Evolutionary conservation across 2,329 filamentous ascomycete genomes (phyloP), one percentile per base, ranked within the genome.

Genomic region (Lachnellula cervina): DNA sequence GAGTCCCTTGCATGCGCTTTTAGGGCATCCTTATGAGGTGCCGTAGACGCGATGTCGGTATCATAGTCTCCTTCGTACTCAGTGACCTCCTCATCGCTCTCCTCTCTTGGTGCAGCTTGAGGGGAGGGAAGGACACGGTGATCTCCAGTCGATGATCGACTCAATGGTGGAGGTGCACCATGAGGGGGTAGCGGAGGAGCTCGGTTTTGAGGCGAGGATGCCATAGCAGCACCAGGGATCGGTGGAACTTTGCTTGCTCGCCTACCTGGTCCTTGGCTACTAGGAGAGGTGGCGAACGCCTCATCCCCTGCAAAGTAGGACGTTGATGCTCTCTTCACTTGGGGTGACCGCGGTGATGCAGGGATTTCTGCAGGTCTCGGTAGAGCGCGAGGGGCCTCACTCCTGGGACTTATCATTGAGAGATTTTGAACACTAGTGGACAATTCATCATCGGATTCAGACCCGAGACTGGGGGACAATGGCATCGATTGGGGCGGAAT

Each of bases 51-150:
- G 68, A 97, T 97, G 69, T 97, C 94, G 6, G 94, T 97, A 65
- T 97, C 94, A 69, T 97, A 97, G 68, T 97, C 94, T 6, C 93
- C 94, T 69, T 99, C 94, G 68, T 97, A 97, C 68, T 97, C 93
- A 0, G 90, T 95, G 35, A 90, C 81, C 66, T 95, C 91, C 57
- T 88, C 90, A 57, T 88, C 87, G 25, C 84, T 86, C 14, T 87
- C 86, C 42, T 80, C 74, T 45, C 74, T 80, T 58, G 75, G 76
- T 55, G 74, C 71, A 9, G 67, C 63, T 11, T 72, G 72, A 53
- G 73, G 72, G 16, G 79, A 74, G 13, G 76, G 73, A 11, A 73
- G 64, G 2, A 70, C 64, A 48, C 75, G 75, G 52, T 76, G 77
- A 62, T 87, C 82, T 48, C 76, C 73, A 2, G 85, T 87, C 6